Evolutionary conservation across 495 filamentous ascomycete genomes (phyloP).

Genomic region (Penicillium malachiteum): DNA sequence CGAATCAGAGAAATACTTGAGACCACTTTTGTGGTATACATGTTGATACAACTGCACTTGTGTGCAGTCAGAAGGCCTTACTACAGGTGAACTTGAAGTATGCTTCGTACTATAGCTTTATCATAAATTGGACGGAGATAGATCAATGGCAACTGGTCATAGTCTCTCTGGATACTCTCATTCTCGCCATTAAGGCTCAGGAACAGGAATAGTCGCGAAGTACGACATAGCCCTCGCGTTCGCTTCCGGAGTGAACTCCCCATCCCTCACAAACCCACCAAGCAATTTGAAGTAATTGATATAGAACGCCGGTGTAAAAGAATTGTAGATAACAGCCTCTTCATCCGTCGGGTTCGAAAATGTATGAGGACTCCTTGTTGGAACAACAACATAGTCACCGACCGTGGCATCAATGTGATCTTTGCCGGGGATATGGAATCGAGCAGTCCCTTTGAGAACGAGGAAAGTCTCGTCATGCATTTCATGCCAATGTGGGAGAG

Average conservation of each 20-base stretch:
- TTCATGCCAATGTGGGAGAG: slow-evolving; percentile 9
- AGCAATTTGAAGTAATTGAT: slow-evolving; percentile 12
- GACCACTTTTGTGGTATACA: too few relatives aligned
- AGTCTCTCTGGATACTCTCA: too few relatives aligned
- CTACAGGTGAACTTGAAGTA: too few relatives aligned
- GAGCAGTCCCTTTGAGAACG: not conserved
- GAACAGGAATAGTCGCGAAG: slow-evolving; percentile 7
- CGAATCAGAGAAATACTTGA: too few relatives aligned
- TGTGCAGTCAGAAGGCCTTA: too few relatives aligned
- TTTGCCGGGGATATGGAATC: slow-evolving; percentile 9
- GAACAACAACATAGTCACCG: slow-evolving; percentile 11
- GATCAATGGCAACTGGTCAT: too few relatives aligned
- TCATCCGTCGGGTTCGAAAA: slow-evolving; percentile 9
- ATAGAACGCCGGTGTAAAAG: slow-evolving; percentile 7
- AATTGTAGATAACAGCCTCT: slow-evolving; percentile 4
- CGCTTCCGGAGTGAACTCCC: not conserved
- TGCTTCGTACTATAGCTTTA: too few relatives aligned
- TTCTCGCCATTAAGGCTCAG: slow-evolving; percentile 3
- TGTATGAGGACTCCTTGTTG: slow-evolving; percentile 10
- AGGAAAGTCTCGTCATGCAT: slow-evolving; percentile 12
- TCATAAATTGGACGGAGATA: too few relatives aligned
- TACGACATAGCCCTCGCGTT: slow-evolving; percentile 9
- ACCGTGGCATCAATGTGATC: slow-evolving; percentile 2
- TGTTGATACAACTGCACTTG: too few relatives aligned
- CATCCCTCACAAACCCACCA: slow-evolving; percentile 1